These are phyloP conservation scores for Eucalyptus guilfoylei DNA, from an alignment of 345 rosid species.

Conservation along the genomic window DNA sequence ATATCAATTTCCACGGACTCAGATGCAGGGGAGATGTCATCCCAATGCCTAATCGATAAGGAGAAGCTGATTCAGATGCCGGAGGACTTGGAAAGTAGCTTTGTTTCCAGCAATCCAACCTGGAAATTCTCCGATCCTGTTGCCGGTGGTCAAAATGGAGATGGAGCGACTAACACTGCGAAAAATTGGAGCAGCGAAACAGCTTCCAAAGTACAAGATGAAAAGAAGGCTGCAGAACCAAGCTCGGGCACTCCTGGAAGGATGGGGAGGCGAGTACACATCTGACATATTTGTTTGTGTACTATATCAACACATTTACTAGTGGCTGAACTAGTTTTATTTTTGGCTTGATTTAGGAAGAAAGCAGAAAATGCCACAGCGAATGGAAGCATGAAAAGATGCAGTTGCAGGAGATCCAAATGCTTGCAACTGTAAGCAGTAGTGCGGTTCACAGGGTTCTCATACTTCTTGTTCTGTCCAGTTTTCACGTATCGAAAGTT, in stretches of 20 bases:
- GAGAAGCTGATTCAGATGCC: background rate
- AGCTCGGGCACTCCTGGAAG: background rate
- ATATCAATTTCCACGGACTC: background rate
- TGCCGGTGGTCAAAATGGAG: background rate
- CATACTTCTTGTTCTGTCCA: background rate
- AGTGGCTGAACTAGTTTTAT: background rate
- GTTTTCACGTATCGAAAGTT: background rate
- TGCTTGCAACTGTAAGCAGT: conserved; percentile 42
- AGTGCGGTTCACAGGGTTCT: background rate
- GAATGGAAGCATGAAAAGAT: conserved; percentile 10
- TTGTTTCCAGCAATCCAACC: background rate
- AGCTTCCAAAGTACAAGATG: background rate
- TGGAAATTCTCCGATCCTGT: background rate
- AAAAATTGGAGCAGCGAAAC: background rate
- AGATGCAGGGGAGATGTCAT: background rate
- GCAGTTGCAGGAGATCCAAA: conserved; percentile 26
- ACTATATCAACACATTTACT: background rate
- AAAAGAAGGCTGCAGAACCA: background rate
- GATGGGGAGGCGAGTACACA: background rate
- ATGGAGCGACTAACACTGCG: background rate
- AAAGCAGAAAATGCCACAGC: background rate
- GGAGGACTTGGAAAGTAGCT: background rate
- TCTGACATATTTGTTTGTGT: background rate
- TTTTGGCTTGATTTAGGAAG: background rate
- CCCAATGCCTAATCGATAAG: background rate